Base-by-base conservation (phyloP, 345 rosid genomes). In the Barbarea vulgaris region DNA sequence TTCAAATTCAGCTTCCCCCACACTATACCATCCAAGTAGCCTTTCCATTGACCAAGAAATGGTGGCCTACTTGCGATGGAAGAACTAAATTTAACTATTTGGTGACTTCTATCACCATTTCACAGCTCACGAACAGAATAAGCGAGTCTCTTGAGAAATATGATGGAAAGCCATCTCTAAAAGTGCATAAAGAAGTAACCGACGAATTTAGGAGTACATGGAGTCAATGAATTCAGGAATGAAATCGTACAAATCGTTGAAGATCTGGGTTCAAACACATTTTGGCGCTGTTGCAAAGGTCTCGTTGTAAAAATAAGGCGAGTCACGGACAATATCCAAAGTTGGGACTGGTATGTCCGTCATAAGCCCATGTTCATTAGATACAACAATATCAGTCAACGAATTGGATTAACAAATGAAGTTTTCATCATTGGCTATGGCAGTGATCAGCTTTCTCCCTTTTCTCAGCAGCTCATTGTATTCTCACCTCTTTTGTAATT, bases 21-120 rank as follows among this genome's bases (percentile, higher is more conserved):
- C 8, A 1, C 2, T 33, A 5, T 6, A 76, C 75, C 2, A 73
- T 82, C 28, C 75, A 72, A 10, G 81, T 77, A 27, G 73, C 75
- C 1, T 44, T 77, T 0, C 79, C 76, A 0, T n/a, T 57, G 25
- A 73, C 73, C 8, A 69, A 41, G 46, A 67, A 18, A 44, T 78
- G 93, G 91, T 90, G 97, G 98, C 97, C 98, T 7, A 54, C 76
- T 3, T 89, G 95, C 95, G 98, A 93, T 17, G 9, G 3, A 3
- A 67, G 81, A 18, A 67, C 53, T 1, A 73, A 67, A 18, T 1
- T 78, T 2, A 67, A 78, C 15, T 78, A 78, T 19, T 14, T 78
- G 10, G 12, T 47, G 12, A 72, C 74, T 39, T 9, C 13, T 30
- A 24, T 17, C 0, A 75, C 36, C 18, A 78, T 67, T 36, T 64